Conservation (phyloP, 2,329 filamentous ascomycete genomes). For the Curvularia eragrostidis region DNA sequence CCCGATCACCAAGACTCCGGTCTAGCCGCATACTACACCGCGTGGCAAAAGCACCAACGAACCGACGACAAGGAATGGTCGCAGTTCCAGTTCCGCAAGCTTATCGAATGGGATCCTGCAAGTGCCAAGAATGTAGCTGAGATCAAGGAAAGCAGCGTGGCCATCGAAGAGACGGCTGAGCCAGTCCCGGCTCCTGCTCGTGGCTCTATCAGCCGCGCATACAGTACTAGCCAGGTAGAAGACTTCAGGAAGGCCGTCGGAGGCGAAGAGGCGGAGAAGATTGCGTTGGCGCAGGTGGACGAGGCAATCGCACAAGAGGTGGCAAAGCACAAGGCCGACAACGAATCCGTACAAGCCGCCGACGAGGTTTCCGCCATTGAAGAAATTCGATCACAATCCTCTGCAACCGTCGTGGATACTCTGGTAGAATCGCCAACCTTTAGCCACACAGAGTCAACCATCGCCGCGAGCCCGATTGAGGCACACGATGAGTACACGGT, state of each 20-base stretch:
- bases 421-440: constrained; percentile 36
- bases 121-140: constrained; percentile 51
- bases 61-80: constrained; percentile 83
- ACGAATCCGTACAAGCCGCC: constrained; percentile 47
- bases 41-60: constrained; percentile 75
- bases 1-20: constrained; percentile 57
- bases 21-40: constrained; percentile 89
- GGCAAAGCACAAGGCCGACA: constrained; percentile 63
- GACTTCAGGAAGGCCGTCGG: constrained; percentile 65
- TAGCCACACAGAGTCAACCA: constrained; percentile 52
- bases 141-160: constrained; percentile 43
- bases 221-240: constrained; percentile 63
- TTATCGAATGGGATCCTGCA: constrained; percentile 82
- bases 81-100: constrained; percentile 86
- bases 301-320: constrained; percentile 84
- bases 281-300: constrained; percentile 80
- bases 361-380: constrained; percentile 39
- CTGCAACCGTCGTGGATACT: constrained; percentile 40
- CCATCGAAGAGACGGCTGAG: constrained; percentile 41
- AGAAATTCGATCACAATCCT: constrained; percentile 41
- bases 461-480: constrained; percentile 66
- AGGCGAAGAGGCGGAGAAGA: constrained; percentile 55
- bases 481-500: constrained; percentile 75
- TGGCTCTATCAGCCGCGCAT: constrained; percentile 55
- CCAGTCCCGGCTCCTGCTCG: constrained; percentile 37